Percentiles rank a stretch among this genome's conserved stretches.
These are phyloP conservation scores for Colletotrichum sp. DNA, from an alignment of 2,329 filamentous ascomycete species.

Conservation along the genomic window DNA sequence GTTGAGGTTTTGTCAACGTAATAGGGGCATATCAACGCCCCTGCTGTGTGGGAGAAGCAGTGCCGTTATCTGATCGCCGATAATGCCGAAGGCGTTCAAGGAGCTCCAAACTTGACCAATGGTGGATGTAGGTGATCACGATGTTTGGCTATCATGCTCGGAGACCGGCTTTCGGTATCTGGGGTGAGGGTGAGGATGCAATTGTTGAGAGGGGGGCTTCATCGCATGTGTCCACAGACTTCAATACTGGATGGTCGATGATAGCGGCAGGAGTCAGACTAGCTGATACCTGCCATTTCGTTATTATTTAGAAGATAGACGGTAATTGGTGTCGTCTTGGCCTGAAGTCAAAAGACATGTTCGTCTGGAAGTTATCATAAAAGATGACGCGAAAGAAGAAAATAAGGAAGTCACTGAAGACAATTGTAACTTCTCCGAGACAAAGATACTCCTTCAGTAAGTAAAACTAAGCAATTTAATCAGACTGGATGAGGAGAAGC, in stretches of 20 bases:
- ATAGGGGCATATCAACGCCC: neutral
- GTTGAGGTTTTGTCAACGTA: neutral
- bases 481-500: neutral
- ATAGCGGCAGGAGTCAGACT: neutral
- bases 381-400: neutral
- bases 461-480: neutral
- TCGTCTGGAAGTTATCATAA: neutral
- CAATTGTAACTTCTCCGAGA: neutral
- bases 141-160: neutral
- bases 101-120: neutral
- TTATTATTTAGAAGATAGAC: neutral
- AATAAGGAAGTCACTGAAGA: neutral
- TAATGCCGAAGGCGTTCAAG: neutral
- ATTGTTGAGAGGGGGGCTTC: neutral
- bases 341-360: neutral
- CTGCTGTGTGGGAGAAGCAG: neutral
- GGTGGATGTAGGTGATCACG: neutral
- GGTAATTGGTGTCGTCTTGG: neutral
- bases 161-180: neutral
- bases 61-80: neutral
- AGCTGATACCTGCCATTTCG: neutral
- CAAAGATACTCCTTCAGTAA: rapidly evolving
- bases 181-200: neutral
- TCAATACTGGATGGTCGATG: neutral
- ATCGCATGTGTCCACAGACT: neutral